Base-by-base conservation (phyloP, 1,284 basidiomycete species). In the Irpex sp. region DNA sequence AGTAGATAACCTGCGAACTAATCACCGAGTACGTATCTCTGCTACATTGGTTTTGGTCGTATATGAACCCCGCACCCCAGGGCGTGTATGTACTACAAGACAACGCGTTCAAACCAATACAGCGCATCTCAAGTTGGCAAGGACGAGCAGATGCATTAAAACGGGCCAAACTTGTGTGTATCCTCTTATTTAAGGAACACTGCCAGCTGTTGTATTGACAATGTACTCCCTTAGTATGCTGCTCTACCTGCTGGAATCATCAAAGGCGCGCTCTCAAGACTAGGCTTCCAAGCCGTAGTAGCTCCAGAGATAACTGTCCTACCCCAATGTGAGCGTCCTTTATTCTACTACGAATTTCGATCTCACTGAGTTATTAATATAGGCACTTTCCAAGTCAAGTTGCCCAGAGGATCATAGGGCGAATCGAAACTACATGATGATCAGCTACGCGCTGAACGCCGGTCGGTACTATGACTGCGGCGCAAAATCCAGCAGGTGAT, bases 31-130 rank as follows among this genome's bases (percentile, higher is more conserved):
- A 70, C 23, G 79, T 72, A 28, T 14, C 45, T 58, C 1, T 18
- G 48, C 21, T 12, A 36, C 6, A 1, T 4, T 8, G 6, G 2
- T 4, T 0, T 28, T 21, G 14, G 28, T 4, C 52, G 19, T 2
- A 12, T 33, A 0, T 12, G 1, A 58, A 9, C 53, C 35, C 54
- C 3, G 21, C 56, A 21, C 58, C 58, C n/a, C n/a, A 95, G 93
- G 95, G 96, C 10, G 88, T 96, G 4, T 98, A 95, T 67, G 95
- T 98, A 1, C 79, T 98, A 1, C 94, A 96, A 75, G 94, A 96
- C 67, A 93, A 95, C 66, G 74, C 85, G 0, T 97, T 97, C 77
- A 92, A 90, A 66, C 93, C 95, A 0, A 85, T 97, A 54, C 73
- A 84, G 2, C 82, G 90, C 42, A 74, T 96, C 58, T 94, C 93